phyloP scores from a whole-genome alignment of 2,329 filamentous ascomycete species.

The Calonectria hongkongensis region DNA sequence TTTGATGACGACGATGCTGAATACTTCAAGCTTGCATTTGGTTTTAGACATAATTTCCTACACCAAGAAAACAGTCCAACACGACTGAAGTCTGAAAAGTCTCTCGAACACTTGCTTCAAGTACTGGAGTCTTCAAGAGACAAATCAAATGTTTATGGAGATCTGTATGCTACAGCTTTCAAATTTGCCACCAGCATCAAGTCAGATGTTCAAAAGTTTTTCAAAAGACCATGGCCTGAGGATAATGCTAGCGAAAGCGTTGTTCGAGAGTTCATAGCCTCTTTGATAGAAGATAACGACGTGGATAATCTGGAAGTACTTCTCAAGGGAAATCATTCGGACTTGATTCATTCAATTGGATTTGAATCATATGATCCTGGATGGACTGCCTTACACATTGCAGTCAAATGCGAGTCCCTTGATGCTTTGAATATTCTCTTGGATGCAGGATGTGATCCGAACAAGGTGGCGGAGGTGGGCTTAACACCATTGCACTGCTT shows the following conservation, averaged over 20 bases:
- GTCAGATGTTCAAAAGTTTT: not conserved
- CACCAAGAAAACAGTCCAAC: no score
- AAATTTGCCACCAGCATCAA: not conserved
- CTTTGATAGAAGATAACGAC: conserved; percentile 13
- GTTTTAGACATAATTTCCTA: no score
- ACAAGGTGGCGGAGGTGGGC: not conserved
- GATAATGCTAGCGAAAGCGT: not conserved
- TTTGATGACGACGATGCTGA: not conserved
- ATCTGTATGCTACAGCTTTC: not conserved
- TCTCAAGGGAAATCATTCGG: not conserved
- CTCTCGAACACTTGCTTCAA: not conserved
- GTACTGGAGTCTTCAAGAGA: not conserved
- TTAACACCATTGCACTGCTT: not conserved
- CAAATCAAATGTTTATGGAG: not conserved
- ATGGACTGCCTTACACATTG: conserved; percentile 13
- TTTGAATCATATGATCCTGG: not conserved
- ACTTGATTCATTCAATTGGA: not conserved
- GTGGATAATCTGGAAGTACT: not conserved
- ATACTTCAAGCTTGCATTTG: no score
- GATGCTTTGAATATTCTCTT: conserved; percentile 5
- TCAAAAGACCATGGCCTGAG: not conserved
- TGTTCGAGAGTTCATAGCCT: not conserved
- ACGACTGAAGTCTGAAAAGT: not conserved
- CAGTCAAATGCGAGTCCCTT: not conserved
- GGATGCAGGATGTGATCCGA: not conserved